phyloP scores from a whole-genome alignment of 768 basidiomycete species.

The Dioszegia hungarica region DNA sequence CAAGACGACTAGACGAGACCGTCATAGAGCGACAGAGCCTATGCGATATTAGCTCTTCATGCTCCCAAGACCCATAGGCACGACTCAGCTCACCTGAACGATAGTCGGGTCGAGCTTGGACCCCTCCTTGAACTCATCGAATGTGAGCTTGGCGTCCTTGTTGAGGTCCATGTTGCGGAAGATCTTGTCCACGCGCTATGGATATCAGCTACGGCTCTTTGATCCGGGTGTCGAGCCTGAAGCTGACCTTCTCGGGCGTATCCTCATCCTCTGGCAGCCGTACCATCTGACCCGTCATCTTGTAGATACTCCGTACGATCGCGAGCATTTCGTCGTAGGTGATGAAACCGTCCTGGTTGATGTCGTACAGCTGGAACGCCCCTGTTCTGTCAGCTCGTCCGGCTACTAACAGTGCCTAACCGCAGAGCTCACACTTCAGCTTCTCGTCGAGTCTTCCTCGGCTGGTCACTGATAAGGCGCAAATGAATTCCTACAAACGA shows the following conservation, averaged over 20 bases:
- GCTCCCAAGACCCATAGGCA: not conserved
- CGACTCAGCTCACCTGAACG: conserved; percentile 69
- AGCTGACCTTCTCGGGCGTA: conserved; percentile 90
- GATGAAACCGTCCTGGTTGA: conserved; percentile 95
- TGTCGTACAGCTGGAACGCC: conserved; percentile 99
- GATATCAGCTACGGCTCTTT: not conserved
- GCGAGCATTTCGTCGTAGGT: conserved; percentile 99
- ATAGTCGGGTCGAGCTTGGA: conserved; percentile 99
- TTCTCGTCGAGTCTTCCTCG: conserved; percentile 94
- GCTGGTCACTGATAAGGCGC: conserved; percentile 90
- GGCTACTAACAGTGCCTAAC: not conserved
- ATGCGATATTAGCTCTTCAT: not conserved
- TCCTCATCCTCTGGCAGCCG: conserved; percentile 97
- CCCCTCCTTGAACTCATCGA: conserved; percentile 96
- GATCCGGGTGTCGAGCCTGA: not conserved
- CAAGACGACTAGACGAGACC: conserved; percentile 22
- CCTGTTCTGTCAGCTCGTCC: conserved; percentile 55
- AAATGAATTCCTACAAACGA: conserved; percentile 65
- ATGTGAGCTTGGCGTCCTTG: conserved; percentile 87
- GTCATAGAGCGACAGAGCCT: conserved; percentile 30
- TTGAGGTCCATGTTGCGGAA: conserved; percentile 96
- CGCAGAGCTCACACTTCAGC: conserved; percentile 71
- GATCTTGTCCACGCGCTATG: conserved; percentile 98
- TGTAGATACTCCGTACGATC: conserved; percentile 97
- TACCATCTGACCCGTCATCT: conserved; percentile 99